These are phyloP conservation scores for Neocatenulostroma microsporum DNA, from an alignment of 2,329 filamentous ascomycete genomes.

Conservation along the genomic window DNA sequence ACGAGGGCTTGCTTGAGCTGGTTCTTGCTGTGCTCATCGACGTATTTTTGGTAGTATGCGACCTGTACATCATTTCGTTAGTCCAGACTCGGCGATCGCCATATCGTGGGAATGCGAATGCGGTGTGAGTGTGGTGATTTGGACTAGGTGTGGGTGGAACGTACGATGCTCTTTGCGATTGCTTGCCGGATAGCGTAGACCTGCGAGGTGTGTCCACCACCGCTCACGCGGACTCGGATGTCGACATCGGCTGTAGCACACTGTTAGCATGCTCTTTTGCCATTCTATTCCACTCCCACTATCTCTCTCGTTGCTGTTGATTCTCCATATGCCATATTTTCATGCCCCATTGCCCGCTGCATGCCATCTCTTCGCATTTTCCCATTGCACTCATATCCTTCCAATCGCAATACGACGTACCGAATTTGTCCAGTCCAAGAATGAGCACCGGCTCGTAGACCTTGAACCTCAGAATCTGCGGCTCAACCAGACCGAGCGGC, in stretches of 20 bases:
- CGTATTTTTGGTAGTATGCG: slow-evolving; percentile 99
- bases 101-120: not conserved
- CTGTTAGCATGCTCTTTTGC: slow-evolving; percentile 14
- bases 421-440: slow-evolving; percentile 95
- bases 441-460: slow-evolving; percentile 99
- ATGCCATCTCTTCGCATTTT: slow-evolving; percentile 2
- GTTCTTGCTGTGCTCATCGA: slow-evolving; percentile 99
- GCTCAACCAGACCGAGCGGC: slow-evolving; percentile 87
- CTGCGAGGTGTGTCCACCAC: slow-evolving; percentile 96
- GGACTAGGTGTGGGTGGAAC: too few species aligned
- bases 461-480: slow-evolving; percentile 97
- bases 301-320: slow-evolving; percentile 7
- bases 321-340: slow-evolving; percentile 5
- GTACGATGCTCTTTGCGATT: slow-evolving; percentile 85
- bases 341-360: slow-evolving; percentile 3
- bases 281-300: not conserved
- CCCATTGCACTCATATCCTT: slow-evolving; percentile 3
- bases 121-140: not conserved
- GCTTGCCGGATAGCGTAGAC: slow-evolving; percentile 98
- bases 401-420: slow-evolving; percentile 30
- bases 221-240: slow-evolving; percentile 91
- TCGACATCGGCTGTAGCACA: slow-evolving; percentile 62
- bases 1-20: slow-evolving; percentile 94
- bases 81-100: too few species aligned
- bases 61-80: slow-evolving; percentile 35